Evolutionary conservation across 306 rosid species (phyloP).

Genomic region (Cercis canadensis): DNA sequence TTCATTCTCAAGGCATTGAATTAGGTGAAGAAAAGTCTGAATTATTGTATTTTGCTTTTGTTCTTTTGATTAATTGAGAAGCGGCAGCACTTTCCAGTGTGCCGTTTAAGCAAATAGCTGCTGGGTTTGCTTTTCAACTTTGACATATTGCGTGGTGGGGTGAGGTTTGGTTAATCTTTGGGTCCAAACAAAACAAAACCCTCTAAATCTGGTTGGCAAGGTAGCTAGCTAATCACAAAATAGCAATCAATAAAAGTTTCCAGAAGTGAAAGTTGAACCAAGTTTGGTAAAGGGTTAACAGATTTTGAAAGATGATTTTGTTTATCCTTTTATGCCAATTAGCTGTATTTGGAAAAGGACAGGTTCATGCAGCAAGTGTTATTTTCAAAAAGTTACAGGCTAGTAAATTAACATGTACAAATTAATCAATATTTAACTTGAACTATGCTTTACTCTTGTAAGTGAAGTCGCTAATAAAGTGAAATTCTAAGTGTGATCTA

Average conservation of each 20-base stretch:
- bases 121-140: constrained; percentile 15
- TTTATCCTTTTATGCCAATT: background rate
- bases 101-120: constrained; percentile 17
- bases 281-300: background rate
- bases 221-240: background rate
- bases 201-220: background rate
- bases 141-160: constrained; percentile 18
- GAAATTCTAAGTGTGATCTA: too few relatives aligned
- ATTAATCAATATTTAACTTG: too few relatives aligned
- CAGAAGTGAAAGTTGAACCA: too few relatives aligned
- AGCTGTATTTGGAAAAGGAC: background rate
- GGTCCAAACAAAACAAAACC: background rate
- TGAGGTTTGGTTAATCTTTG: too few relatives aligned
- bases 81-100: constrained; percentile 1
- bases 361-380: background rate
- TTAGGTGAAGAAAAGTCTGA: constrained; percentile 47
- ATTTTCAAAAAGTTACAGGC: too few relatives aligned
- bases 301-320: background rate
- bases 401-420: too few relatives aligned
- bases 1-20: constrained; percentile 38
- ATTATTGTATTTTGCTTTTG: constrained; percentile 30
- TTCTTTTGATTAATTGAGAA: background rate
- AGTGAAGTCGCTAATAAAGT: too few relatives aligned
- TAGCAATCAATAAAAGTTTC: background rate
- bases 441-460: too few relatives aligned